Evolutionary conservation across 805 yeast genomes (phyloP).

Genomic region (Danielia oregonensis): DNA sequence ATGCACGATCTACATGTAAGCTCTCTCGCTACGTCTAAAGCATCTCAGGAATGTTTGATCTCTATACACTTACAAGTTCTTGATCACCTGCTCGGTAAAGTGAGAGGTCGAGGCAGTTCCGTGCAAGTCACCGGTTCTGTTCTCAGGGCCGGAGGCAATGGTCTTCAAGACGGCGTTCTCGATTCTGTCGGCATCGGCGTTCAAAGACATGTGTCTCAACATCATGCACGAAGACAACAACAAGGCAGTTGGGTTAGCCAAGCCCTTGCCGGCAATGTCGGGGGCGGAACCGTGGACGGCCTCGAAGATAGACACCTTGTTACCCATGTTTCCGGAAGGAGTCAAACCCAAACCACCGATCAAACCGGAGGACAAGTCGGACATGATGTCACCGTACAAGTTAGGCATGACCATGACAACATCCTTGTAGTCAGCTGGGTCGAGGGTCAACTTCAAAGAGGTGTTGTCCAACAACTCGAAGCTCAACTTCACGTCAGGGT

Average conservation of each 20-base stretch:
- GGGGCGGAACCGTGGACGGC: slow-evolving; percentile 99
- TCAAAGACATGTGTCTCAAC: slow-evolving; percentile 97
- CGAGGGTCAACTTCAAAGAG: slow-evolving; percentile 82
- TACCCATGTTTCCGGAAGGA: slow-evolving; percentile 99
- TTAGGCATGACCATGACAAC: slow-evolving; percentile 98
- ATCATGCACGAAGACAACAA: slow-evolving; percentile 96
- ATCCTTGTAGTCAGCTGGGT: slow-evolving; percentile 83
- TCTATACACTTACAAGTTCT: slow-evolving; percentile 48
- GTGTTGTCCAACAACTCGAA: slow-evolving; percentile 94
- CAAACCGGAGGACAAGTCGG: slow-evolving; percentile 95
- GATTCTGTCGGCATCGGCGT: slow-evolving; percentile 75
- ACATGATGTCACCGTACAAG: slow-evolving; percentile 98
- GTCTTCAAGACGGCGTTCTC: slow-evolving; percentile 84
- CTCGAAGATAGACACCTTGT: slow-evolving; percentile 95
- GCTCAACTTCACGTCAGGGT: slow-evolving; percentile 82
- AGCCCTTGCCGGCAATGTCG: slow-evolving; percentile 97
- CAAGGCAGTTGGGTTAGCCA: slow-evolving; percentile 98
- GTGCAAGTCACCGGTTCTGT: slow-evolving; percentile 95
- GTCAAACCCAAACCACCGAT: slow-evolving; percentile 99
- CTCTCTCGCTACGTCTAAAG: no score
- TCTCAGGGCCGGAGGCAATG: slow-evolving; percentile 92
- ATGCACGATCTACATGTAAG: no score
- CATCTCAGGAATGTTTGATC: no score
- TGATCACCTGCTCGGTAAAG: slow-evolving; percentile 89
- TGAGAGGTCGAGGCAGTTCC: slow-evolving; percentile 86